Evolutionary conservation across 805 yeast genomes (phyloP), one percentile per base, ranked within the genome.

Genomic region (Diddensiella santjacobensis): DNA sequence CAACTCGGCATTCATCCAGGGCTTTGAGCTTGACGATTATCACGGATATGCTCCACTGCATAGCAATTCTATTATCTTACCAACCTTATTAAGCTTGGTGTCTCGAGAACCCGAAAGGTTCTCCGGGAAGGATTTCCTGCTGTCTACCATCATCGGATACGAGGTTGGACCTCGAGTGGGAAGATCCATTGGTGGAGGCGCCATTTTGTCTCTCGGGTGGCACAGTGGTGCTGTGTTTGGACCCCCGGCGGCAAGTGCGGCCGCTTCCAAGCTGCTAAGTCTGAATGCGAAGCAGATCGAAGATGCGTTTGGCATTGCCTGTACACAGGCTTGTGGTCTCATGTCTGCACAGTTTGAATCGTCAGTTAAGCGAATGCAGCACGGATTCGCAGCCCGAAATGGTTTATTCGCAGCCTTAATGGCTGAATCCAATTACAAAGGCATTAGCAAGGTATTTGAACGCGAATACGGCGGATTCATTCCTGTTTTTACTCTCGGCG

Each of bases 281-380:
- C 42, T 48, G 13, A 20, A 43, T 3, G 4, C 44, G 4, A 22
- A 20, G 36, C 48, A 44, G 26, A 37, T 22, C 35, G 48, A 48
- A 23, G 51, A 48, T 29, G 51, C 51, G 13, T 40, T 48, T 38
- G 51, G 51, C n/a, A 48, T 48, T n/a, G 51, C 51, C 3, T 48
- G 51, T 26, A 48, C 51, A 13, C 51, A 48, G 30, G 46, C 51
- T 18, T 30, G 51, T 37, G 51, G 51, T 4, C 40, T 48, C 2
- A 48, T 48, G 51, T 48, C 51, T 17, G 51, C 51, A 5, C 51
- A 48, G 26, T 48, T 44, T 29, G 51, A 48, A 17, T 48, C 51
- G 17, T 48, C 51, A 4, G 51, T 48, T 8, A 48, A 48, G 39
- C 43, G 51, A 10, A 48, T 48, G 51, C 51, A 48, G 48, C 51